Conservation (phyloP, 306 rosid genomes). For the Ziziphus jujuba region DNA sequence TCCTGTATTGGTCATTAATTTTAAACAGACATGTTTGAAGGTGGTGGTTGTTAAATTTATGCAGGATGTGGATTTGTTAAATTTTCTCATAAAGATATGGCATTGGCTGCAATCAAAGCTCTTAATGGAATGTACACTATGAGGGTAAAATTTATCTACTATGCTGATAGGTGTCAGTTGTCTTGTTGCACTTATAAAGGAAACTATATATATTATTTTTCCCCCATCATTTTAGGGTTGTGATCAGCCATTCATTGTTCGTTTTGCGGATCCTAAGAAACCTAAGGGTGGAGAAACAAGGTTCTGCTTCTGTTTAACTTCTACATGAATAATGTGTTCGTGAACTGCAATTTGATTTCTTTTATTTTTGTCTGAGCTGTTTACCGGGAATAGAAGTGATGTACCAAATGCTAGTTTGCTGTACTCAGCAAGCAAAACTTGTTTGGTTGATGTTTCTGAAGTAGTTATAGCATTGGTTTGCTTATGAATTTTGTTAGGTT, state of each 20-base stretch:
- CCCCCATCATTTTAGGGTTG: slow-evolving; percentile 59
- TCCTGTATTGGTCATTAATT: not conserved
- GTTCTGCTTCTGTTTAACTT: slow-evolving; percentile 42
- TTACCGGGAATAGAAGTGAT: not conserved
- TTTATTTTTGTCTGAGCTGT: not conserved
- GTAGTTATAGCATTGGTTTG: not conserved
- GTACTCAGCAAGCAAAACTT: not conserved
- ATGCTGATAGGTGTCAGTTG: slow-evolving; percentile 9
- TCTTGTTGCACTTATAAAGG: slow-evolving; percentile 27
- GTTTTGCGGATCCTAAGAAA: slow-evolving; percentile 92
- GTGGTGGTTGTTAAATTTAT: not conserved
- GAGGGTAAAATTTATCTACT: slow-evolving; percentile 56
- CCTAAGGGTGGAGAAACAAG: slow-evolving; percentile 66
- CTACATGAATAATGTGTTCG: not conserved
- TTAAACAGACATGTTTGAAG: not conserved
- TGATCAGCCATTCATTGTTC: slow-evolving; percentile 77
- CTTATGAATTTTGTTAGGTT: slow-evolving; percentile 6
- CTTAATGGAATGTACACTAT: slow-evolving; percentile 61
- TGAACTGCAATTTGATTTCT: not conserved
- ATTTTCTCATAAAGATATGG: slow-evolving; percentile 73
- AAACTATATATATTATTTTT: slow-evolving; percentile 26
- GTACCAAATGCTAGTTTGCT: not conserved
- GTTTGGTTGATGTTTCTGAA: not conserved
- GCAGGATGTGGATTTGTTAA: slow-evolving; percentile 74
- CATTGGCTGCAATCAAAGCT: slow-evolving; percentile 77